phyloP scores from a whole-genome alignment of 2,329 filamentous ascomycete species.

The Pyrenophora graminea region DNA sequence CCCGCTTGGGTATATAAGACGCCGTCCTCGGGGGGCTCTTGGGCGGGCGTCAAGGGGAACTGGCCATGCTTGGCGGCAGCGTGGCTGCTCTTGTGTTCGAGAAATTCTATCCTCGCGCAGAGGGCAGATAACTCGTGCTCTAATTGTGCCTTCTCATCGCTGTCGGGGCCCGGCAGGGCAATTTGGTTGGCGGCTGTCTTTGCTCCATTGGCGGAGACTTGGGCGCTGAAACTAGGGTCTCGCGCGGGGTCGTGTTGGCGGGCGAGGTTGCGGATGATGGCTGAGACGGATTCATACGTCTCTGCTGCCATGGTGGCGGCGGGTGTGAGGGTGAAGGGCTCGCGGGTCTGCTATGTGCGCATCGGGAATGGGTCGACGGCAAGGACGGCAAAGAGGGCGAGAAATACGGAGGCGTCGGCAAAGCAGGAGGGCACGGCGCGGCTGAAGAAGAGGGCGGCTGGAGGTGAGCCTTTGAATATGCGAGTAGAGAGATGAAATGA shows the following conservation, averaged over 20 bases:
- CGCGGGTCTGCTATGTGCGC: slow-evolving; percentile 40
- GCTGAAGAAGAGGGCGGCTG: slow-evolving; percentile 1
- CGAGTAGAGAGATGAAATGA: slow-evolving; percentile 4
- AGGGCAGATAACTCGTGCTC: slow-evolving; percentile 84
- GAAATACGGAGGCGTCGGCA: background rate
- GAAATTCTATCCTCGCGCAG: slow-evolving; percentile 74
- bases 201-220: slow-evolving; percentile 44
- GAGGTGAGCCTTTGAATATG: background rate
- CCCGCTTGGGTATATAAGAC: slow-evolving; percentile 55
- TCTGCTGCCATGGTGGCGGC: slow-evolving; percentile 41
- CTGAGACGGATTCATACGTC: slow-evolving; percentile 44
- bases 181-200: slow-evolving; percentile 57
- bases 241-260: slow-evolving; percentile 51
- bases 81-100: slow-evolving; percentile 79
- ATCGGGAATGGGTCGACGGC: slow-evolving; percentile 31
- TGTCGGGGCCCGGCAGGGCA: slow-evolving; percentile 76
- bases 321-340: slow-evolving; percentile 26
- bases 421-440: background rate
- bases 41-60: slow-evolving; percentile 76
- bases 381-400: background rate
- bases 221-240: slow-evolving; percentile 51
- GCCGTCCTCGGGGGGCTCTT: slow-evolving; percentile 65
- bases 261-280: slow-evolving; percentile 55
- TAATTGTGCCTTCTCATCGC: slow-evolving; percentile 74
- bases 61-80: slow-evolving; percentile 57